Base-by-base conservation (phyloP, 163 green algal genomes). In the Scenedesmus sp. region DNA sequence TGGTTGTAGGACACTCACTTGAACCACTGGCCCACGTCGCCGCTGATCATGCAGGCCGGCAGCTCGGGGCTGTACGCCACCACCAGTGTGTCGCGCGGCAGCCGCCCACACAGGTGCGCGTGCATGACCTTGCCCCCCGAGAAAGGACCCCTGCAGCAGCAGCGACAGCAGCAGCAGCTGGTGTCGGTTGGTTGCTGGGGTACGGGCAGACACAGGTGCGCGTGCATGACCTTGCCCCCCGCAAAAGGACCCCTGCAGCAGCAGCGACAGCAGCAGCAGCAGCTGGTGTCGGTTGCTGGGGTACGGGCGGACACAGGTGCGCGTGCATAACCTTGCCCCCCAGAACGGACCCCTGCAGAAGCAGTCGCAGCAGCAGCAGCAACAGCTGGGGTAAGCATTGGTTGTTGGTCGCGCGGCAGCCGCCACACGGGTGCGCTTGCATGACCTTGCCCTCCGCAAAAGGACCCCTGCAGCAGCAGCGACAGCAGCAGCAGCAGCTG, bases 21-120 rank as follows among this genome's bases (percentile, higher is more conserved):
- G 80, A 91, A 91, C 87, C 87, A 91, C 3, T 56, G 20, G 2
- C 1, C n/a, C 40, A 87, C 87, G 42, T 91, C 87, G 26, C 79
- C 79, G 79, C 80, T 88, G 59, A 91, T 65, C 56, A 87, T 87
- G 79, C 33, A 81, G 4, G 80, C 61, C 5, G 87, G 87, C 10
- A 91, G 61, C 0, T 81, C 87, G 10, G 87, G 78, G 15, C 89
- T 81, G 22, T 82, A 89, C 7, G 43, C 88, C 44, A 88, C 88
- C 9, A 92, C 82, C 44, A 92, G 88, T 12, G 88, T 92, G 82
- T 92, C 46, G 68, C 81, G 81, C 24, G 88, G 88, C 68, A 92
- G 88, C n/a, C 88, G 68, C 12, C 88, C 88, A 30, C 81, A 92
- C 44, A 92, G 68, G 70, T 92, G 88, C 5, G 88, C 88, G 49